phyloP scores from a whole-genome alignment of 768 basidiomycete species.

The Baorangia bicolor region DNA sequence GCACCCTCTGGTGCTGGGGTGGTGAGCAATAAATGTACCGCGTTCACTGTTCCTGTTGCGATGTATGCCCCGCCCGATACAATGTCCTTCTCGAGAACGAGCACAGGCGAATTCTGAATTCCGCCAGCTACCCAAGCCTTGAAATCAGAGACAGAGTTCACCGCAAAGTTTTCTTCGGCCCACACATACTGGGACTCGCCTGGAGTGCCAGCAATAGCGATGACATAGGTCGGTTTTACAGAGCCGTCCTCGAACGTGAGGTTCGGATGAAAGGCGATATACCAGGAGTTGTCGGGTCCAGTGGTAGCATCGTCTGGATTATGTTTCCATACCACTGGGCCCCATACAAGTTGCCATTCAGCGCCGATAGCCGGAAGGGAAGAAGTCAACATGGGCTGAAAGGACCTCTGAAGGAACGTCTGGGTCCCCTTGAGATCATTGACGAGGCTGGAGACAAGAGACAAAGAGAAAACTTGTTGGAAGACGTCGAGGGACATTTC shows the following conservation, averaged over 20 bases:
- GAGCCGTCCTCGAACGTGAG: slow-evolving; percentile 13
- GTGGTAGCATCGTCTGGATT: neutral
- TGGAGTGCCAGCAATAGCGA: slow-evolving; percentile 16
- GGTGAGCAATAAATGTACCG: slow-evolving; percentile 3
- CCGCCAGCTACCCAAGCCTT: slow-evolving; percentile 4
- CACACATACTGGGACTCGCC: neutral
- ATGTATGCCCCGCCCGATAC: neutral
- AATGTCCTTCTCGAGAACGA: neutral
- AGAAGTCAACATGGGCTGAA: neutral
- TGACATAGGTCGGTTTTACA: slow-evolving; percentile 5
- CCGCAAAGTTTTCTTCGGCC: slow-evolving; percentile 1
- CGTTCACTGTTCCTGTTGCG: neutral
- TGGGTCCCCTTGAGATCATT: neutral
- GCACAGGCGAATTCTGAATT: neutral
- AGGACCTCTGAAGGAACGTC: neutral
- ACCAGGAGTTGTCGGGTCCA: slow-evolving; percentile 19
- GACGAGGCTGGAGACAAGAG: slow-evolving; percentile 2
- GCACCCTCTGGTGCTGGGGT: neutral
- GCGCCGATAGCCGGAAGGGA: neutral
- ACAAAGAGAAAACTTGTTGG: slow-evolving; percentile 16
- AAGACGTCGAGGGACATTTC: slow-evolving; percentile 15
- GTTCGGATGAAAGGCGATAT: slow-evolving; percentile 6
- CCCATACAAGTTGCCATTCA: slow-evolving; percentile 11
- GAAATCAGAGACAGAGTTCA: slow-evolving; percentile 12
- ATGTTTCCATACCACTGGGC: slow-evolving; percentile 17